phyloP scores from a whole-genome alignment of 106 monocot species.

The Dendrobium huoshanense region DNA sequence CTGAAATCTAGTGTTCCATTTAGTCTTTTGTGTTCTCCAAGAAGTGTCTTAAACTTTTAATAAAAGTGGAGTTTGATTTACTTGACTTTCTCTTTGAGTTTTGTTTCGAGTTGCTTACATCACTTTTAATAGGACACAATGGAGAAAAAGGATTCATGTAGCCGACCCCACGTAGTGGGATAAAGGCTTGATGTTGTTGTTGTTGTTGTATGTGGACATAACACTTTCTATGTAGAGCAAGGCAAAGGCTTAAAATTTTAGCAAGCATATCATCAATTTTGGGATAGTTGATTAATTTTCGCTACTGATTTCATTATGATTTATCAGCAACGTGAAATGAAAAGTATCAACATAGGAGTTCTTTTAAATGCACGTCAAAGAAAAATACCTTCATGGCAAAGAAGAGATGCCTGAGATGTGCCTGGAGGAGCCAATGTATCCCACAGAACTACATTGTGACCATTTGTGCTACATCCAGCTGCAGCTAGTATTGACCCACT shows the following conservation, averaged over 20 bases:
- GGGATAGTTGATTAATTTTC: neutral
- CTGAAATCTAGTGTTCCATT: too few species aligned
- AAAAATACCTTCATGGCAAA: conserved; percentile 91
- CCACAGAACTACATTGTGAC: conserved; percentile 82
- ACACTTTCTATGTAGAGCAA: too few species aligned
- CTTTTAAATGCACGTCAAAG: neutral
- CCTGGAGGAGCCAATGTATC: conserved; percentile 83
- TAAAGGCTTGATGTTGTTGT: too few species aligned
- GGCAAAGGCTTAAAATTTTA: too few species aligned
- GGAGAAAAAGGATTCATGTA: too few species aligned
- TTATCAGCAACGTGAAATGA: neutral
- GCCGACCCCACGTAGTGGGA: too few species aligned
- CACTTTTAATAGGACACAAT: too few species aligned
- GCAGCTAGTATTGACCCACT: conserved; percentile 93
- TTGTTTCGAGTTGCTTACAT: too few species aligned
- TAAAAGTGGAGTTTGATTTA: too few species aligned
- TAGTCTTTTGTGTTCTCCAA: too few species aligned
- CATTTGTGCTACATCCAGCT: conserved; percentile 74
- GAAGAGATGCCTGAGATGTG: conserved; percentile 74
- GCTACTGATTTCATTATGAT: neutral
- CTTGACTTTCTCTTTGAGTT: too few species aligned
- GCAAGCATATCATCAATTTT: neutral
- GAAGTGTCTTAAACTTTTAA: too few species aligned
- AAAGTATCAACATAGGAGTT: neutral
- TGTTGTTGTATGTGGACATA: conserved; percentile 34